These are phyloP conservation scores for Myriosclerotinia duriaeana DNA, from an alignment of 2,329 filamentous ascomycete genomes.

Conservation along the genomic window DNA sequence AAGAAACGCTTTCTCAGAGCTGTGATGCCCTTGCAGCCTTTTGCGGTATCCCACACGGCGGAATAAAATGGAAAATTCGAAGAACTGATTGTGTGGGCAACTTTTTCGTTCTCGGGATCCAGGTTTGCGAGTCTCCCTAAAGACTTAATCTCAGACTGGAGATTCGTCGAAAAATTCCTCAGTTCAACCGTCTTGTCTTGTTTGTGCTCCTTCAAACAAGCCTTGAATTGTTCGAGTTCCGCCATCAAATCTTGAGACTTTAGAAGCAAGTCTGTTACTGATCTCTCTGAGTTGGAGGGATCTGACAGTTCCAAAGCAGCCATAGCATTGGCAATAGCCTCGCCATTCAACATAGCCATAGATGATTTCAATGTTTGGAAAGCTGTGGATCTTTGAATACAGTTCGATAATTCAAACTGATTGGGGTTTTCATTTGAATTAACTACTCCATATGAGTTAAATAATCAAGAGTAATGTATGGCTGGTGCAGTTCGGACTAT, in stretches of 20 bases:
- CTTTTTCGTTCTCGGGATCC: slow-evolving; percentile 38
- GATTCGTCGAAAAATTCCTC: slow-evolving; percentile 48
- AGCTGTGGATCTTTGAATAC: no score
- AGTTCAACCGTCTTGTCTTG: slow-evolving; percentile 51
- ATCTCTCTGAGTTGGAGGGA: slow-evolving; percentile 14
- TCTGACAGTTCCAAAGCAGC: slow-evolving; percentile 3
- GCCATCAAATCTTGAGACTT: slow-evolving; percentile 43
- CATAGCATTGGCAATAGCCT: neutral
- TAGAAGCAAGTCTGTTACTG: slow-evolving; percentile 25
- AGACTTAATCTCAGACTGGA: slow-evolving; percentile 50
- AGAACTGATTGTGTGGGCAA: slow-evolving; percentile 58
- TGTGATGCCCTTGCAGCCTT: slow-evolving; percentile 54
- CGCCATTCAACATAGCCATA: neutral
- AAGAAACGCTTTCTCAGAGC: slow-evolving; percentile 59
- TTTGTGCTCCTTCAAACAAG: slow-evolving; percentile 44
- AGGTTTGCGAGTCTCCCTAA: slow-evolving; percentile 44
- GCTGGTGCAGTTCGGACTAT: no score
- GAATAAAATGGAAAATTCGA: slow-evolving; percentile 67
- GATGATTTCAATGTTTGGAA: no score
- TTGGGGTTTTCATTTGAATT: no score
- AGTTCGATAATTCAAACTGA: no score
- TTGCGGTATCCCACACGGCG: slow-evolving; percentile 62
- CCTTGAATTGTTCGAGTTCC: slow-evolving; percentile 48
- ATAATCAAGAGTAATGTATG: no score
- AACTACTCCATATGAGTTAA: no score